Evolutionary conservation across 2,329 filamentous ascomycete species (phyloP).

Genomic region (Penicillium sp.): DNA sequence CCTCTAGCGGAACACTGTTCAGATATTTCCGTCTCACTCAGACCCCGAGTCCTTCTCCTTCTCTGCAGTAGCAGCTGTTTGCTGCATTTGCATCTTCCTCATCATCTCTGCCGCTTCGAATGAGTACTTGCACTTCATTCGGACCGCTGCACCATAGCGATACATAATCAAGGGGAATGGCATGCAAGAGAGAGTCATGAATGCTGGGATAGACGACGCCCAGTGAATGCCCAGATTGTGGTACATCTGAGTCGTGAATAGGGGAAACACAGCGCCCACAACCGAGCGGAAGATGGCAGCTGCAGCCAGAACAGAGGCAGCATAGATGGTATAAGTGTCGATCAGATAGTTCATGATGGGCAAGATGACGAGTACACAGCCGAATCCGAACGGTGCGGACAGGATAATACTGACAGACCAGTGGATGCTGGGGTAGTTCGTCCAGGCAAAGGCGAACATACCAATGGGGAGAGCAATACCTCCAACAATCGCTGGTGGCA

Average conservation of each 20-base stretch:
- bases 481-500: conserved; percentile 56
- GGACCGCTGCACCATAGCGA: conserved; percentile 7
- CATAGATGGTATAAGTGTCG: conserved; percentile 16
- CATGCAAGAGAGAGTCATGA: conserved; percentile 11
- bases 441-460: conserved; percentile 71
- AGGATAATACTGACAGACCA: conserved; percentile 45
- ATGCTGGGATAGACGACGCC: conserved; percentile 14
- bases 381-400: conserved; percentile 52
- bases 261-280: conserved; percentile 11
- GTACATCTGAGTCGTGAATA: conserved; percentile 17
- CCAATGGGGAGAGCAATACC: conserved; percentile 61
- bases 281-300: conserved; percentile 8
- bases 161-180: conserved; percentile 16
- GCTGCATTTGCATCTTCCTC: neutral
- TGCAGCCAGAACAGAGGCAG: conserved; percentile 14
- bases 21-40: too few species aligned
- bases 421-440: conserved; percentile 55
- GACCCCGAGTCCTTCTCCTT: neutral
- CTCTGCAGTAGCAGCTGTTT: neutral
- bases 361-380: conserved; percentile 32
- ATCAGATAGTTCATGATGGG: conserved; percentile 22
- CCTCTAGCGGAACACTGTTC: too few species aligned
- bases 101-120: neutral
- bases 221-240: conserved; percentile 15
- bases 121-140: conserved; percentile 5